Evolutionary conservation across 768 basidiomycete genomes (phyloP).

Genomic region (Podaxis sp.): DNA sequence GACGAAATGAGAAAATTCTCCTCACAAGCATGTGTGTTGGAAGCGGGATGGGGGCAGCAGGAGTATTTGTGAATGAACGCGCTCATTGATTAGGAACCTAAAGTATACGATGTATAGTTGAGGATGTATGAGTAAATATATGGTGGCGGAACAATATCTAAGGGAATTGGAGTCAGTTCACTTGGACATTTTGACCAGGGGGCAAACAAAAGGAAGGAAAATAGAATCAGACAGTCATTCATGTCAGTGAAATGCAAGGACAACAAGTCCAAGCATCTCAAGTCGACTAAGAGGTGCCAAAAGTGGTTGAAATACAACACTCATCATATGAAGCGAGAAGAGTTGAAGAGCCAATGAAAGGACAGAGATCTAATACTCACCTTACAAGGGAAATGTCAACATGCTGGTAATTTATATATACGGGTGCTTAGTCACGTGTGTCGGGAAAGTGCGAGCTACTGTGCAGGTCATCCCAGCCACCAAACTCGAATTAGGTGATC

Average conservation of each 20-base stretch:
- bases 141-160: background rate
- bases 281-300: conserved; percentile 95
- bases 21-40: conserved; percentile 80
- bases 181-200: conserved; percentile 1
- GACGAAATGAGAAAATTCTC: conserved; percentile 63
- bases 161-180: background rate
- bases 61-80: conserved; percentile 72
- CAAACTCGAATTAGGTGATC: conserved; percentile 20
- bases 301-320: conserved; percentile 67
- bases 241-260: conserved; percentile 70
- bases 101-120: background rate
- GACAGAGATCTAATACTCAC: conserved; percentile 19
- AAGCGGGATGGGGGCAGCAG: conserved; percentile 86
- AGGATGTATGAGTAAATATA: background rate
- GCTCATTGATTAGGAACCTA: conserved; percentile 13
- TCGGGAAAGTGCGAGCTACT: conserved; percentile 26
- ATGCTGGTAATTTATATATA: conserved; percentile 1
- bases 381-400: conserved; percentile 4
- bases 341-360: conserved; percentile 6
- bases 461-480: conserved; percentile 28
- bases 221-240: conserved; percentile 73
- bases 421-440: conserved; percentile 17
- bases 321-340: conserved; percentile 53
- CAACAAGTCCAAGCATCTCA: conserved; percentile 29
- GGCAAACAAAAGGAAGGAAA: conserved; percentile 23